Evolutionary conservation across 2,329 filamentous ascomycete species (phyloP), one percentile per base, ranked within the genome.

Genomic region (Sarocladium brachiariae): DNA sequence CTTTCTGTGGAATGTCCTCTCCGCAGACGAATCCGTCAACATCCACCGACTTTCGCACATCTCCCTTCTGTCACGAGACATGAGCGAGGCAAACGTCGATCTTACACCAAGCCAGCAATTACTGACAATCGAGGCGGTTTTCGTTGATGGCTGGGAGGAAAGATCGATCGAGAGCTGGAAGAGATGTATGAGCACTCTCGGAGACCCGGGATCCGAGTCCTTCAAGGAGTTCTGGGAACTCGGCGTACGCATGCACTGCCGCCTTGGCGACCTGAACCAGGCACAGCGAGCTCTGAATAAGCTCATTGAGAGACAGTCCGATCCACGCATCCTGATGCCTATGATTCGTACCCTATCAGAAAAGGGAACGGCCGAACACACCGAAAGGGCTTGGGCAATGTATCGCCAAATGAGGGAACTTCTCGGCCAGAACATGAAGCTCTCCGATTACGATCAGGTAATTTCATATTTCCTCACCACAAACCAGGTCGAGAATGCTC

Each of bases 381-480:
- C 73, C 24, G 66, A 76, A 16, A 73, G 74, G 54, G 87, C 87
- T 0, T 92, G 86, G 81, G 67, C 74, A 21, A 64, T 80, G 1
- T 93, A 92, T 63, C 68, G 81, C 33, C 74, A 75, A 49, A 72
- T 95, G 57, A 81, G 83, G 53, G 69, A 73, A 23, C 73, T 77
- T 5, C 71, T 89, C 2, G 81, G 78, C 1, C 61, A 73, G 21
- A 66, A 74, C 1, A 84, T 90, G 69, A 78, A 73, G 2, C 82
- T 91, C 60, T 70, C 81, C 16, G 86, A 95, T 61, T 95, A 91
- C 58, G 89, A 95, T 63, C 72, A 78, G 53, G 76, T 91, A 31
- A 83, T 86, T 43, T 76, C 84, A 18, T 79, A 78, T 39, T 88
- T 95, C 59, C 69, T 96, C 23, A 73, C 82, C 19, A 76, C 80